These are phyloP conservation scores for Leccinum angustisporum DNA, from an alignment of 1,284 basidiomycete genomes.

Conservation along the genomic window DNA sequence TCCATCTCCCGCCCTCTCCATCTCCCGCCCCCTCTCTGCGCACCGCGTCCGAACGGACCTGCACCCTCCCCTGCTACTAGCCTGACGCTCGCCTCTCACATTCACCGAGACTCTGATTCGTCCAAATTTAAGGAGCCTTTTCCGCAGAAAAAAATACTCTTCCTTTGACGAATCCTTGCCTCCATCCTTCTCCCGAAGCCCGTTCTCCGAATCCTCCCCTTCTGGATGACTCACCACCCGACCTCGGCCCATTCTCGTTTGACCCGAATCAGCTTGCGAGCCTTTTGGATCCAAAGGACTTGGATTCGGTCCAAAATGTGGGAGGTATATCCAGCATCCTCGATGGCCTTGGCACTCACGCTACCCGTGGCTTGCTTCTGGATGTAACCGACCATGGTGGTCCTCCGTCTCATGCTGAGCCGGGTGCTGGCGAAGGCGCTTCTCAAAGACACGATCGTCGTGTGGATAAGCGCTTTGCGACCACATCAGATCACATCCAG, in stretches of 20 bases:
- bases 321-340: slow-evolving; percentile 77
- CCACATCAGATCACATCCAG: slow-evolving; percentile 34
- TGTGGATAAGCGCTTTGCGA: neutral
- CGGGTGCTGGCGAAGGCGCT: slow-evolving; percentile 36
- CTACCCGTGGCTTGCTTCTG: slow-evolving; percentile 50
- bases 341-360: slow-evolving; percentile 72
- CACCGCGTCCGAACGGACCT: too few species aligned
- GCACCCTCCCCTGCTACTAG: slow-evolving; percentile 29
- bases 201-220: slow-evolving; percentile 35
- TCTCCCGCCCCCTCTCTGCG: too few species aligned
- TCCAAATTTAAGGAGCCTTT: slow-evolving; percentile 18
- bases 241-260: slow-evolving; percentile 71
- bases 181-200: slow-evolving; percentile 1
- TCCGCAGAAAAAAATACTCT: slow-evolving; percentile 1
- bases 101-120: slow-evolving; percentile 37
- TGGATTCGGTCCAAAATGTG: slow-evolving; percentile 66
- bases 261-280: slow-evolving; percentile 79
- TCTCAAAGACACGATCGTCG: slow-evolving; percentile 44
- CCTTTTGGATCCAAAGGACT: slow-evolving; percentile 86
- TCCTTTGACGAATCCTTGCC: neutral
- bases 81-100: slow-evolving; percentile 37
- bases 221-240: slow-evolving; percentile 57
- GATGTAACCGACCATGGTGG: neutral
- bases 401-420: slow-evolving; percentile 5
- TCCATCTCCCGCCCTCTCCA: too few species aligned